Percentiles rank a stretch among this genome's conserved stretches.
Evolutionary conservation across 1,284 basidiomycete species (phyloP).

Genomic region (Dichomitus squalens): DNA sequence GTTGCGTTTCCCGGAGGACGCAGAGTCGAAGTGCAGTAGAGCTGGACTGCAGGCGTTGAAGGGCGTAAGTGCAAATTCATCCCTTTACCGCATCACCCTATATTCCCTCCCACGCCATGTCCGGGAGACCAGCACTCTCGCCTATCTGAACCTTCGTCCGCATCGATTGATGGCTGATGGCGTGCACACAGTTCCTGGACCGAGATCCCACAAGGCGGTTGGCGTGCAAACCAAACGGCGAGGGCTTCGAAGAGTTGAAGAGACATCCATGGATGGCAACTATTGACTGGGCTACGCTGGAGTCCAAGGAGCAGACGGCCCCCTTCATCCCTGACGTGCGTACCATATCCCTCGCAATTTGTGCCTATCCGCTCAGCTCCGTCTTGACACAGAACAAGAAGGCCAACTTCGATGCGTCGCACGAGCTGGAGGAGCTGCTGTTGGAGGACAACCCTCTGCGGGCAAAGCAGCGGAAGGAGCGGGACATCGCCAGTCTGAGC

Average conservation of each 20-base stretch:
- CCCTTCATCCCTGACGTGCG: constrained; percentile 93
- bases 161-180: constrained; percentile 11
- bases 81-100: constrained; percentile 3
- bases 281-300: constrained; percentile 87
- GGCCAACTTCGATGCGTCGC: constrained; percentile 99
- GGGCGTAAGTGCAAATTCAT: constrained; percentile 50
- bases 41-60: constrained; percentile 67
- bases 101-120: neutral
- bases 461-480: constrained; percentile 89
- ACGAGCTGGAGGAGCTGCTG: constrained; percentile 94
- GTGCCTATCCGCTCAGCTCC: neutral
- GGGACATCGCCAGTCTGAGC: constrained; percentile 80
- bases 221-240: constrained; percentile 79
- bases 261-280: constrained; percentile 85
- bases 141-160: neutral
- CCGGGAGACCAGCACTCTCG: neutral
- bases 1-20: constrained; percentile 78
- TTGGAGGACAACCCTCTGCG: constrained; percentile 98
- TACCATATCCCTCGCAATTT: constrained; percentile 14
- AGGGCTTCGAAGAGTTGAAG: constrained; percentile 79
- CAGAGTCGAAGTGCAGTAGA: constrained; percentile 69
- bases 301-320: constrained; percentile 78
- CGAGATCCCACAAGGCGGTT: constrained; percentile 82
- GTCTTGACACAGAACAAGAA: constrained; percentile 76
- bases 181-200: constrained; percentile 71